Evolutionary conservation across 192 early-diverging fungal genomes (phyloP).

Genomic region (Coemansia sp.): DNA sequence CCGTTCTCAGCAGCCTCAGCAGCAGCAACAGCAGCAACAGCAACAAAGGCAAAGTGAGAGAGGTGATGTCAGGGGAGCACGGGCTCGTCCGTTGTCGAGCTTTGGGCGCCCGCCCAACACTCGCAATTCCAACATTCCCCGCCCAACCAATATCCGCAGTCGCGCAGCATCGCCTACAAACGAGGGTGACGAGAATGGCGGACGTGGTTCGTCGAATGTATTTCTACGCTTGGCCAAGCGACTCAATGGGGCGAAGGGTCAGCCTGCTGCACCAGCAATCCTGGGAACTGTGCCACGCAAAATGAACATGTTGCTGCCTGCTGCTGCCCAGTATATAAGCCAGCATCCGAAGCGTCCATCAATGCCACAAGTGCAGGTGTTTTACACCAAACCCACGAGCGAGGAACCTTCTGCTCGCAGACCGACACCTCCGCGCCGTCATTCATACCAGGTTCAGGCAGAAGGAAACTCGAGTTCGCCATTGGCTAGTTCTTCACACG

Average conservation of each 20-base stretch:
- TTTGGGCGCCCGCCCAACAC: conserved; percentile 34
- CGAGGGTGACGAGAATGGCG: conserved; percentile 3
- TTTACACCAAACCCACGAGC: conserved; percentile 25
- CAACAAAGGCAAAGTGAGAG: conserved; percentile 1
- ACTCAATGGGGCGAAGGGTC: conserved; percentile 1
- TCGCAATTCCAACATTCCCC: conserved; percentile 45
- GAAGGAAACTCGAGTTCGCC: conserved; percentile 12
- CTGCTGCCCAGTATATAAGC: conserved; percentile 50
- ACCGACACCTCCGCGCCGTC: conserved; percentile 36
- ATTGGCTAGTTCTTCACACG: background rate
- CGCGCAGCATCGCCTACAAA: conserved; percentile 4
- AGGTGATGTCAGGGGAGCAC: conserved; percentile 6
- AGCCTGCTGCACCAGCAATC: conserved; percentile 1
- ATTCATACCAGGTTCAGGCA: conserved; percentile 40
- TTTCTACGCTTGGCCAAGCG: background rate
- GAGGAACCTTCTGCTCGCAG: conserved; percentile 16
- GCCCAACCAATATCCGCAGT: conserved; percentile 22
- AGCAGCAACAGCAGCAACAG: conserved; percentile 1
- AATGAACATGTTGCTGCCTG: conserved; percentile 49
- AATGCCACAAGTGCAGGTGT: conserved; percentile 39
- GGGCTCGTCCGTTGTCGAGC: conserved; percentile 26
- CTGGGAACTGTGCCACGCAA: conserved; percentile 49
- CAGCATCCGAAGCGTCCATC: conserved; percentile 38
- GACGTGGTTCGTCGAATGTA: background rate
- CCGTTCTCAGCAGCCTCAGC: conserved; percentile 12